Evolutionary conservation across 2,329 filamentous ascomycete species (phyloP).

Genomic region (Nakataea oryzae): DNA sequence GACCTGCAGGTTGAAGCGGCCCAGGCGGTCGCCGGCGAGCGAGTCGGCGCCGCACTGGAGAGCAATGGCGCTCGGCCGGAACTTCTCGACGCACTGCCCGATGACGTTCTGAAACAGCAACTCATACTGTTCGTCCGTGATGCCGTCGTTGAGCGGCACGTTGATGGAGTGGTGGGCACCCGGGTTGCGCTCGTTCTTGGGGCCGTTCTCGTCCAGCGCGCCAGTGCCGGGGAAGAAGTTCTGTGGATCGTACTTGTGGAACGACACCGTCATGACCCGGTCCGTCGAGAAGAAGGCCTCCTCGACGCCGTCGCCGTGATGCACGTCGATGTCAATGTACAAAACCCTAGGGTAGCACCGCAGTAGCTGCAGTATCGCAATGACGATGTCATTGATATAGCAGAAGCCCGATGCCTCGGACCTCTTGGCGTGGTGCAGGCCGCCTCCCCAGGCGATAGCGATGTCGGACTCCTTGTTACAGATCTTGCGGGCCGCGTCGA

Average conservation of each 20-base stretch:
- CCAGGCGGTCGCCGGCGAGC: conserved; percentile 83
- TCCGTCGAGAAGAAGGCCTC: conserved; percentile 78
- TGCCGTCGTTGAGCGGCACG: conserved; percentile 80
- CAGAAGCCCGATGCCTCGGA: conserved; percentile 92
- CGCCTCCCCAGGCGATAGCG: conserved; percentile 95
- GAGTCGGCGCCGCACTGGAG: conserved; percentile 95
- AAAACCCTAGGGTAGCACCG: conserved; percentile 74
- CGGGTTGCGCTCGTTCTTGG: conserved; percentile 70
- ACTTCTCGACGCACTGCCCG: conserved; percentile 66
- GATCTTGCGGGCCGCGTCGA: conserved; percentile 85
- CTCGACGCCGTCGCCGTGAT: conserved; percentile 79
- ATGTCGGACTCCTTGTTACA: conserved; percentile 83
- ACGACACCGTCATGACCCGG: conserved; percentile 81
- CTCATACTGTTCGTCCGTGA: conserved; percentile 83
- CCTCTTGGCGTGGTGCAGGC: conserved; percentile 92
- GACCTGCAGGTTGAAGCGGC: conserved; percentile 94
- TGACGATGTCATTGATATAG: conserved; percentile 97
- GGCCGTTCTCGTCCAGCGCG: conserved; percentile 76
- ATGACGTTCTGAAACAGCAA: conserved; percentile 77
- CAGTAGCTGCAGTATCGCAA: conserved; percentile 82
- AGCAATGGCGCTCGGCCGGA: conserved; percentile 83
- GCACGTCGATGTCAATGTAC: conserved; percentile 87
- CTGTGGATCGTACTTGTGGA: conserved; percentile 85
- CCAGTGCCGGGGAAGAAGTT: conserved; percentile 88
- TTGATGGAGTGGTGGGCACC: conserved; percentile 87